These are phyloP conservation scores for Begonia masoniana DNA, from an alignment of 306 rosid species.

Conservation along the genomic window DNA sequence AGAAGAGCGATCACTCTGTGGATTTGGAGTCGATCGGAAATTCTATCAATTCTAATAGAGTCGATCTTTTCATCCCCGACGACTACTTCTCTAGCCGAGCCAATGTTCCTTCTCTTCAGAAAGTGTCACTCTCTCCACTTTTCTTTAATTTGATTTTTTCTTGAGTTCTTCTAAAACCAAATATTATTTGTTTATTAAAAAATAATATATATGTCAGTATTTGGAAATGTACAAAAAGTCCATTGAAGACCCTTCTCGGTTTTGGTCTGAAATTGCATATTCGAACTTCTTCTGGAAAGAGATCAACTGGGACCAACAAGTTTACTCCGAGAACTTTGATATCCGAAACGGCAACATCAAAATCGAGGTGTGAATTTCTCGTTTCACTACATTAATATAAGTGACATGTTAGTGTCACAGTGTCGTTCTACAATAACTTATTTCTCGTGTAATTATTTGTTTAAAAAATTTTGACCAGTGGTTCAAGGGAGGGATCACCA, in stretches of 20 bases:
- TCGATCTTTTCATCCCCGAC: constrained; percentile 40
- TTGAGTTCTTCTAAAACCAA: too few species aligned
- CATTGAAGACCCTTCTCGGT: constrained; percentile 66
- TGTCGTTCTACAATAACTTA: not conserved
- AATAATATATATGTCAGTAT: constrained; percentile 53
- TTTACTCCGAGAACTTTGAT: constrained; percentile 50
- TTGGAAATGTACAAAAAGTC: constrained; percentile 71
- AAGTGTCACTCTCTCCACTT: constrained; percentile 24
- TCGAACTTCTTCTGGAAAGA: constrained; percentile 57
- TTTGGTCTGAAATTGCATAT: constrained; percentile 80
- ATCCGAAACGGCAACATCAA: constrained; percentile 51
- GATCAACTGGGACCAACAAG: constrained; percentile 35
- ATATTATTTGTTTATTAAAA: too few species aligned
- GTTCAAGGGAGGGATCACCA: constrained; percentile 93
- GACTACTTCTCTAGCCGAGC: constrained; percentile 45
- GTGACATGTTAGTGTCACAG: not conserved
- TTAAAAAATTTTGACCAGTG: constrained; percentile 29
- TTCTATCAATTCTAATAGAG: constrained; percentile 46
- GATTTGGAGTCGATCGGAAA: constrained; percentile 11
- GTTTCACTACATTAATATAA: too few species aligned
- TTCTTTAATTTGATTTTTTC: not conserved
- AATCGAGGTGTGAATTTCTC: constrained; percentile 42
- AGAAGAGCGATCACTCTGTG: too few species aligned
- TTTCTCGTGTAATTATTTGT: not conserved
- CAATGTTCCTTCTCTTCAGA: constrained; percentile 42